A percentile compares a stretch with the other conserved stretches of the same genome.
These are phyloP conservation scores for Polychaeton citri DNA, from an alignment of 2,329 filamentous ascomycete genomes.

Conservation along the genomic window DNA sequence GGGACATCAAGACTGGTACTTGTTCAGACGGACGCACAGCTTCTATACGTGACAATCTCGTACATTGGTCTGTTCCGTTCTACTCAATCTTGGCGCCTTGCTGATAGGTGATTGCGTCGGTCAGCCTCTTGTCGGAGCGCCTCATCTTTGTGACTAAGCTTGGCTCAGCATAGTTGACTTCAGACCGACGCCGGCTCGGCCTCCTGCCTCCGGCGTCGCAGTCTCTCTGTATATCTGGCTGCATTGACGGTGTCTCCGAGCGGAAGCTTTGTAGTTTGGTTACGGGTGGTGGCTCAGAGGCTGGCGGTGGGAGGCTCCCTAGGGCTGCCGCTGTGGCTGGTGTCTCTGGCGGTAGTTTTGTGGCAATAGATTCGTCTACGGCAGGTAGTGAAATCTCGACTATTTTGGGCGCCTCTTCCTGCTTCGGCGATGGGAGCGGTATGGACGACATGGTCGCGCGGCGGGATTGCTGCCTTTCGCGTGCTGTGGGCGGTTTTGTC, in stretches of 20 bases:
- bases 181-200: conserved; percentile 30
- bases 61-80: too few species aligned
- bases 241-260: conserved; percentile 14
- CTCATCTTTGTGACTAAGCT: conserved; percentile 37
- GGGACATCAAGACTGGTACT: too few species aligned
- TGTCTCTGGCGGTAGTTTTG: neutral
- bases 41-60: too few species aligned
- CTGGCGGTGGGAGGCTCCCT: conserved; percentile 30
- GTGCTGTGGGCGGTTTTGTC: conserved; percentile 1
- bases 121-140: conserved; percentile 32
- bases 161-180: conserved; percentile 38
- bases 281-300: conserved; percentile 31
- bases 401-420: conserved; percentile 8
- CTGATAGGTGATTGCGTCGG: conserved; percentile 28
- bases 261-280: conserved; percentile 21
- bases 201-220: conserved; percentile 19
- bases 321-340: conserved; percentile 5
- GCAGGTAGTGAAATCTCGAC: conserved; percentile 10
- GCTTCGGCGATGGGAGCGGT: conserved; percentile 8
- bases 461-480: conserved; percentile 3
- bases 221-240: conserved; percentile 7
- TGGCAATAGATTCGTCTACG: conserved; percentile 3
- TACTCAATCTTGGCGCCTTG: conserved; percentile 6
- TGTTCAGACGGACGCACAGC: too few species aligned
- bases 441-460: conserved; percentile 7